A percentile compares a stretch with the other conserved stretches of the same genome.
phyloP scores from a whole-genome alignment of 768 basidiomycete species.

The Pleurotus tuber-regium region DNA sequence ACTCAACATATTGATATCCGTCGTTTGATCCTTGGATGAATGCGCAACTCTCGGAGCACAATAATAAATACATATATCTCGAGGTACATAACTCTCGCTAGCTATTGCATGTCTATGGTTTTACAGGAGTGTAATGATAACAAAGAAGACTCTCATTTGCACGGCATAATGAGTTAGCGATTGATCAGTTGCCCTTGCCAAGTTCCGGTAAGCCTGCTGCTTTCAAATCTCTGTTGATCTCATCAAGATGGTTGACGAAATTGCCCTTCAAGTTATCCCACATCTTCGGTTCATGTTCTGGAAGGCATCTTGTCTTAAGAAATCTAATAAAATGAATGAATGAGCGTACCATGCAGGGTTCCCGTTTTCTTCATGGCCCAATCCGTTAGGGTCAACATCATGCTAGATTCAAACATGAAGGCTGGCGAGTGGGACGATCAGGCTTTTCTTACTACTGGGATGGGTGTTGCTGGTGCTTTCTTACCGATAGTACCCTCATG shows the following conservation, averaged over 20 bases:
- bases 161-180: neutral
- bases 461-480: conserved; percentile 12
- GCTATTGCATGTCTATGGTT: no score
- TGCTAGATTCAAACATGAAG: conserved; percentile 65
- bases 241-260: conserved; percentile 55
- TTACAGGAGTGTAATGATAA: no score
- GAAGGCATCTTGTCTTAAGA: neutral
- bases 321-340: neutral
- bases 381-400: conserved; percentile 63
- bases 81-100: no score
- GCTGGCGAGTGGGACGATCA: conserved; percentile 31
- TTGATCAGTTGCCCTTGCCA: conserved; percentile 10
- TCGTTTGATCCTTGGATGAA: no score
- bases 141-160: no score
- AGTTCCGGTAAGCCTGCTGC: conserved; percentile 35
- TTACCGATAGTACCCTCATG: conserved; percentile 53
- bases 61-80: no score
- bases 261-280: conserved; percentile 59
- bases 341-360: conserved; percentile 49
- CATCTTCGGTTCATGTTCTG: conserved; percentile 65
- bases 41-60: no score
- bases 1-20: no score
- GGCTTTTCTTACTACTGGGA: neutral
- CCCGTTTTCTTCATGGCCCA: conserved; percentile 59
- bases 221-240: conserved; percentile 50